phyloP scores from a whole-genome alignment of 2,329 filamentous ascomycete species.

The Cercospora zeina region DNA sequence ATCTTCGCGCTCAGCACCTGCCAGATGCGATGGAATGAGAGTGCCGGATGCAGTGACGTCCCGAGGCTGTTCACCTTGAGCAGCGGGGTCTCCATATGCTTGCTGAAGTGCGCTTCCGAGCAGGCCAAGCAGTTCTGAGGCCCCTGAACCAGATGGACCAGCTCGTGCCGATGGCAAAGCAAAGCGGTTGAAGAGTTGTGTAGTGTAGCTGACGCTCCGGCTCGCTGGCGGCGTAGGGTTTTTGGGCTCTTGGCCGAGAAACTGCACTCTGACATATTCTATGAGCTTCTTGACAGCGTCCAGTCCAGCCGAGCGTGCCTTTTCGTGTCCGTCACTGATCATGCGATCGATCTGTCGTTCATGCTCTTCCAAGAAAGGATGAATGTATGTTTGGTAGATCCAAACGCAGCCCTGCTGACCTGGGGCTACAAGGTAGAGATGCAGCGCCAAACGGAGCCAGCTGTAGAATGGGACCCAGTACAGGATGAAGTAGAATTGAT shows the following conservation, averaged over 20 bases:
- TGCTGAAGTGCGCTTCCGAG: conserved; percentile 71
- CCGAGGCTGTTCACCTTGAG: conserved; percentile 47
- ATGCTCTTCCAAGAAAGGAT: conserved; percentile 85
- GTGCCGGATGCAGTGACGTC: conserved; percentile 60
- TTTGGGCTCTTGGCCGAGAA: conserved; percentile 73
- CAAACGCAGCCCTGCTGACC: conserved; percentile 90
- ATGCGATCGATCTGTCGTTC: conserved; percentile 87
- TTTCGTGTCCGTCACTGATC: conserved; percentile 78
- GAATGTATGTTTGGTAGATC: conserved; percentile 80
- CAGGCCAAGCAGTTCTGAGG: conserved; percentile 72
- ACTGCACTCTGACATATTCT: conserved; percentile 66
- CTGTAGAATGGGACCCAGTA: conserved; percentile 92
- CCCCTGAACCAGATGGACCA: conserved; percentile 47
- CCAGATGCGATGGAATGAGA: conserved; percentile 70
- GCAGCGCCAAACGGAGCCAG: conserved; percentile 81
- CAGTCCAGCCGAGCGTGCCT: conserved; percentile 73
- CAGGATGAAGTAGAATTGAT: conserved; percentile 83
- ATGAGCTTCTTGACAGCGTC: conserved; percentile 52
- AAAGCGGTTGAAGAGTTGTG: conserved; percentile 81
- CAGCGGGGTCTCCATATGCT: conserved; percentile 40
- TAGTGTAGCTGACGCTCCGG: conserved; percentile 65
- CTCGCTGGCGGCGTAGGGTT: conserved; percentile 51
- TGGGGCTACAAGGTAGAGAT: conserved; percentile 94
- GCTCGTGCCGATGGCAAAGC: conserved; percentile 72
- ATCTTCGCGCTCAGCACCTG: conserved; percentile 66